Percentiles rank a stretch among this genome's conserved stretches.
Conservation (phyloP, 108 stramenopile species). For the Phaeodactylum tricornutum region DNA sequence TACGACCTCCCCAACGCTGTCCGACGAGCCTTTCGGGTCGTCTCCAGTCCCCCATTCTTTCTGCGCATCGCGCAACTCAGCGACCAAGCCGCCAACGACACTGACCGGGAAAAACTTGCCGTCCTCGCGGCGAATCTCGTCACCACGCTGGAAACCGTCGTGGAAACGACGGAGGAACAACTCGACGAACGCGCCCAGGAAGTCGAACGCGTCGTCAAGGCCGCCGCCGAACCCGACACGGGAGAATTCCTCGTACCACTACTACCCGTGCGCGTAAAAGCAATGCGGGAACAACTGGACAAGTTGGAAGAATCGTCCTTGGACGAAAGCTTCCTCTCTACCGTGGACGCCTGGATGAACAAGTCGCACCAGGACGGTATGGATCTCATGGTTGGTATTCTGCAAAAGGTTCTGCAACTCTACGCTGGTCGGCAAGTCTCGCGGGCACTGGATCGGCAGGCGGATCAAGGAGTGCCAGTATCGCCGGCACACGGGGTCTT, state of each 20-base stretch:
- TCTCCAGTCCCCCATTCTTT: constrained; percentile 78
- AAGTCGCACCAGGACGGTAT: constrained; percentile 82
- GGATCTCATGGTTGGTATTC: constrained; percentile 81
- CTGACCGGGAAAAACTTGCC: constrained; percentile 48
- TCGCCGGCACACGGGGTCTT: constrained; percentile 18
- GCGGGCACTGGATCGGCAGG: constrained; percentile 39
- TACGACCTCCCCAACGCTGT: constrained; percentile 84
- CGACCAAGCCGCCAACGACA: constrained; percentile 31
- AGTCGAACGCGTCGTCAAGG: constrained; percentile 68
- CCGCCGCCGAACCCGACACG: constrained; percentile 70
- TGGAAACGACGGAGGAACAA: constrained; percentile 57
- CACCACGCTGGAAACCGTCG: constrained; percentile 63
- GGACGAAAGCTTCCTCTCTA: constrained; percentile 76
- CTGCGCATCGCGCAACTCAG: constrained; percentile 67
- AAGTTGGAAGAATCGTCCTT: constrained; percentile 40
- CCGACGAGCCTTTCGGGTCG: constrained; percentile 66
- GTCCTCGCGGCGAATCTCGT: constrained; percentile 70
- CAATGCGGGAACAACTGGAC: constrained; percentile 52
- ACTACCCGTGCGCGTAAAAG: constrained; percentile 40
- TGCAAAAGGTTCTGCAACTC: constrained; percentile 83
- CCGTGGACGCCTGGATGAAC: constrained; percentile 85
- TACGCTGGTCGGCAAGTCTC: constrained; percentile 66
- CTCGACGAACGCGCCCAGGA: constrained; percentile 73
- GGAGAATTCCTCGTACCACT: constrained; percentile 86
- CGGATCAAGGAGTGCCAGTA: constrained; percentile 7